Conservation (phyloP, 2,329 filamentous ascomycete species). For the Colletotrichum godetiae region DNA sequence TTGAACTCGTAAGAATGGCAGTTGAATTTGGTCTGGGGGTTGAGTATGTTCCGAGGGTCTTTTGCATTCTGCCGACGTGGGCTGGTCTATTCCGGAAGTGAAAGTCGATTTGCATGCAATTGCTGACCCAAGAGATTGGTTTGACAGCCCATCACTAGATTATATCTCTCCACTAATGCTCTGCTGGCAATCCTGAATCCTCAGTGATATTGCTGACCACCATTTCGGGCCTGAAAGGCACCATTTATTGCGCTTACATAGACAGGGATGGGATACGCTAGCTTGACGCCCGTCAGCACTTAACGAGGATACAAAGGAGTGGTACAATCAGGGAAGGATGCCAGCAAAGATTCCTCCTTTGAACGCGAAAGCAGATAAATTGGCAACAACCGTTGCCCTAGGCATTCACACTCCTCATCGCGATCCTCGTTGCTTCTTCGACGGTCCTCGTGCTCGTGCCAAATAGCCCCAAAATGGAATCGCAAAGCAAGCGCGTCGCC, state of each 20-base stretch:
- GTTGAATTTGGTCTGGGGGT: not conserved
- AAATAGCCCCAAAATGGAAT: not conserved
- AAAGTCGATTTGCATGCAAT: not conserved
- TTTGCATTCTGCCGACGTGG: not conserved
- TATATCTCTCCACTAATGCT: not conserved
- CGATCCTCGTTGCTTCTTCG: not conserved
- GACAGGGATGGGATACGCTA: too few species aligned
- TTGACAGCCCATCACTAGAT: not conserved
- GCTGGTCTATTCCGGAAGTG: not conserved
- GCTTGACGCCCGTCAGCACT: not conserved
- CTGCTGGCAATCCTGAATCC: not conserved
- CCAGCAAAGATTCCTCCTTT: not conserved
- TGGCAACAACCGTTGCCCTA: not conserved
- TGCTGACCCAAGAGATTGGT: not conserved
- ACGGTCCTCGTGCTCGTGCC: not conserved
- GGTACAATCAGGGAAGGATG: not conserved
- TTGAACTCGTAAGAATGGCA: not conserved
- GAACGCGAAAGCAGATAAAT: not conserved
- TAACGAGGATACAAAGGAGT: not conserved
- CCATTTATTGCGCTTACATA: not conserved
- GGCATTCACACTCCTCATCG: not conserved
- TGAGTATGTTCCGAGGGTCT: not conserved
- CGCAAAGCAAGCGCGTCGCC: conserved; percentile 36
- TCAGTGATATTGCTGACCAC: not conserved
- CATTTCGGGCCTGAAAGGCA: not conserved